Base-by-base conservation (phyloP, 169 alveolate species). In the Plasmodium vivax region DNA sequence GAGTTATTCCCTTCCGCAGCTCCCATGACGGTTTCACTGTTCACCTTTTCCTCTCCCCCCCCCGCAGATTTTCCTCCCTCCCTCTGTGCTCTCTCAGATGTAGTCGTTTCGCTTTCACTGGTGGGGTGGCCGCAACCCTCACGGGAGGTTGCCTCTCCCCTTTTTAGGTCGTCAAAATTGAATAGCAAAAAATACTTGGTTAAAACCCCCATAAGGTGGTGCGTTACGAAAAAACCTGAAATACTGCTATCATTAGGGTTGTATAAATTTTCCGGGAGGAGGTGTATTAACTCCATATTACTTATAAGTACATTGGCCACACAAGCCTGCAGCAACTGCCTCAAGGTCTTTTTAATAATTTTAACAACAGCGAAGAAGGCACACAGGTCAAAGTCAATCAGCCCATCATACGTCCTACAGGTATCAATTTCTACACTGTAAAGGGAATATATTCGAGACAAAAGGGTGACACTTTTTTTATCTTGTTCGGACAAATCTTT, bases 291-390 rank as follows among this genome's bases (percentile, higher is more conserved):
- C 5, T 91, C 92, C 95, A 91, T 91, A 81, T 91, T 91, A 19
- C 71, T 91, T 91, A 91, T 27, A 43, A 91, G 92, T 12, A 91
- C 83, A 38, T 93, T 94, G 30, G 96, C 95, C 27, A 96, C 73
- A 84, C 98, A 92, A 27, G 96, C 97, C 58, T 96, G 97, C 1
- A 95, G 54, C 45, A 96, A 93, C 81, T 95, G 95, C 72, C 96
- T 95, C 77, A 96, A 54, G 2, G 96, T 83, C 14, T 96, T 93
- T 38, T 83, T 93, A 68, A 96, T 75, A 27, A 96, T 90, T 84
- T 95, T 96, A 54, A 96, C 95, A 47, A 93, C 96, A 51, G 96
- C 56, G 71, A 93, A 93, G 83, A 93, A 96, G 62, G 96, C 95
- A 56, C 97, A 94, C 19, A 96, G 71, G 58, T 74, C 93, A 85